A percentile compares a stretch with the other conserved stretches of the same genome.
phyloP scores from a whole-genome alignment of 139 green algal genomes.

The Zygnema circumcarinatum region DNA sequence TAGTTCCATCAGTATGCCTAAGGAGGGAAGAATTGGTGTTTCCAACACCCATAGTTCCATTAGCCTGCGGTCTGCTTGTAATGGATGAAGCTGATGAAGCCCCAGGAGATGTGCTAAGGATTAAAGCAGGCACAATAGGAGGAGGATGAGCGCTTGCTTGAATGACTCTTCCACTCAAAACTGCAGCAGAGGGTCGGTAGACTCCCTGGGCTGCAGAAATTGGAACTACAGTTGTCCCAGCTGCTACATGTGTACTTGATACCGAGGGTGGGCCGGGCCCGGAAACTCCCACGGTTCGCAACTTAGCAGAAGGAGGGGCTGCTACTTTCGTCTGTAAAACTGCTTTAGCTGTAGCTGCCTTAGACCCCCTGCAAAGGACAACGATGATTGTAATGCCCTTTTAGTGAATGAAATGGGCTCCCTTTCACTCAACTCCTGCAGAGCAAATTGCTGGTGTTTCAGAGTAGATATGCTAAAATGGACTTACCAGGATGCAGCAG shows the following conservation, averaged over 20 bases:
- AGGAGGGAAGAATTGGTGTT: neutral
- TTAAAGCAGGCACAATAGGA: conserved; percentile 23
- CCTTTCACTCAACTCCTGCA: no score
- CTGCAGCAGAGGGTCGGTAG: conserved; percentile 47
- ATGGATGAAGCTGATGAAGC: neutral
- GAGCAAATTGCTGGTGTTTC: no score
- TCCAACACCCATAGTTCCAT: neutral
- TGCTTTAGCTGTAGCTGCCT: neutral
- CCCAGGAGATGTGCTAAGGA: neutral
- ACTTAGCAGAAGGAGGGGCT: neutral
- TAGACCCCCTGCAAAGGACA: neutral
- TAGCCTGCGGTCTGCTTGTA: neutral
- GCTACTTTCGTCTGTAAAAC: neutral
- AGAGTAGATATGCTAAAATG: no score
- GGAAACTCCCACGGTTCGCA: neutral
- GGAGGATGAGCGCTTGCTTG: conserved; percentile 55
- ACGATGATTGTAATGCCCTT: no score
- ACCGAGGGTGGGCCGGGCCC: neutral
- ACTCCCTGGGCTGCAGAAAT: neutral
- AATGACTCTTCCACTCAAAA: conserved; percentile 54
- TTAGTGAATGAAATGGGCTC: no score
- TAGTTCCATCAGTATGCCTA: neutral
- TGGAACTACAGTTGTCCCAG: neutral
- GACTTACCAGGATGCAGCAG: conserved; percentile 20
- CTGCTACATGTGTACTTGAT: neutral